Percentiles rank a stretch among this genome's conserved stretches.
Evolutionary conservation across 2,329 filamentous ascomycete species (phyloP).

Genomic region (Exophiala spinifera): DNA sequence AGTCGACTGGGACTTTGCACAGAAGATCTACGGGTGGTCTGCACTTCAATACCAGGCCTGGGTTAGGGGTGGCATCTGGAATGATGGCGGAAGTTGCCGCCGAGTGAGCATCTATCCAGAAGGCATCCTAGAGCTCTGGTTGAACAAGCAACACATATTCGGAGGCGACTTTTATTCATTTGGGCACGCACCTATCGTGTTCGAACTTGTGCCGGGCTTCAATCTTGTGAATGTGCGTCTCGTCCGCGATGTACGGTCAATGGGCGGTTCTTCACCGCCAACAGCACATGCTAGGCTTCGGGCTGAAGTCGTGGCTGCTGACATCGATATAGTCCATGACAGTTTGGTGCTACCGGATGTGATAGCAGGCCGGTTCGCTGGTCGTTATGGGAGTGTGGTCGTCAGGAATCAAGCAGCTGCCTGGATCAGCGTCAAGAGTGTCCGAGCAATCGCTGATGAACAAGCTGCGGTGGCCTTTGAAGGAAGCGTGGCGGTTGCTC

Average conservation of each 20-base stretch:
- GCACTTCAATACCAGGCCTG: constrained; percentile 59
- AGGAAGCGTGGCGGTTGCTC: constrained; percentile 15
- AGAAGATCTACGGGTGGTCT: constrained; percentile 57
- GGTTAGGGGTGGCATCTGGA: constrained; percentile 45
- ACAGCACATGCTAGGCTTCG: constrained; percentile 43
- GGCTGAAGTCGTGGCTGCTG: constrained; percentile 30
- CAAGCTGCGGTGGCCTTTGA: constrained; percentile 2
- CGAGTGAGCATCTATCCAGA: constrained; percentile 46
- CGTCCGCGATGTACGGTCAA: constrained; percentile 55
- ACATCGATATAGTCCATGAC: constrained; percentile 33
- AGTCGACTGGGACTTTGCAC: constrained; percentile 54
- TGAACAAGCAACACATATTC: constrained; percentile 53
- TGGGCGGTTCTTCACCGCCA: constrained; percentile 52
- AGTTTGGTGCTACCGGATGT: constrained; percentile 51
- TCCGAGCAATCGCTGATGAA: constrained; percentile 1
- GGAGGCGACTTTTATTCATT: constrained; percentile 58
- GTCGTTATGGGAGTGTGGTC: constrained; percentile 36
- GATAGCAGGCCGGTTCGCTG: constrained; percentile 47
- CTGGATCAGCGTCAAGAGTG: constrained; percentile 14
- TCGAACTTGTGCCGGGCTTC: constrained; percentile 48
- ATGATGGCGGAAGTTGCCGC: constrained; percentile 16
- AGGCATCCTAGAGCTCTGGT: constrained; percentile 51
- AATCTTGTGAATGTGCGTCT: constrained; percentile 54
- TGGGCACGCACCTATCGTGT: constrained; percentile 48
- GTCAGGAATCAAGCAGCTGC: constrained; percentile 17